These are phyloP conservation scores for Apiospora marii DNA, from an alignment of 2,329 filamentous ascomycete genomes.

Conservation along the genomic window DNA sequence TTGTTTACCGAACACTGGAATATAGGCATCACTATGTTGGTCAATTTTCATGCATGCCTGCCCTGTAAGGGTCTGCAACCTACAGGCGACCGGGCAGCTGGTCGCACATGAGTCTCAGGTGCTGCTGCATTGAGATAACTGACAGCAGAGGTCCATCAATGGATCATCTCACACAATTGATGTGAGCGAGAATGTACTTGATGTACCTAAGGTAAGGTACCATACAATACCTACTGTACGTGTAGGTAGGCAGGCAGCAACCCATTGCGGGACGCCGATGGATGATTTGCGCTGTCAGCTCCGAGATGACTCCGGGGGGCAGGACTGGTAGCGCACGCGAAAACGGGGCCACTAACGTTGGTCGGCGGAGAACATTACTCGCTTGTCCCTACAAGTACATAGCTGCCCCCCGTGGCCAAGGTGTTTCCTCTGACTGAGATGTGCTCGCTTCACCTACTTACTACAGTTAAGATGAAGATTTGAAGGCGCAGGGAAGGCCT, in stretches of 20 bases:
- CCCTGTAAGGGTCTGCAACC: conserved; percentile 4
- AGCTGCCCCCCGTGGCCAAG: neutral
- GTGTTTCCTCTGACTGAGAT: neutral
- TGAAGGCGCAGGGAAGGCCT: neutral
- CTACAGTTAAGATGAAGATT: neutral
- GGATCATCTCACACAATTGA: too few species aligned
- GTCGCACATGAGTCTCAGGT: neutral
- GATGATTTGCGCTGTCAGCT: conserved; percentile 14
- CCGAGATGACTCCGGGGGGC: neutral
- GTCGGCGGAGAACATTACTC: conserved; percentile 9
- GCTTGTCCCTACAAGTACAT: neutral
- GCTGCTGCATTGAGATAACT: neutral
- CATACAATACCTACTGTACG: neutral
- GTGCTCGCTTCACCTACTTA: neutral
- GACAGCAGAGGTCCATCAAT: too few species aligned
- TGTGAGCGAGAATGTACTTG: neutral
- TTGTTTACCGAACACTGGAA: neutral
- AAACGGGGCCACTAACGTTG: conserved; percentile 7
- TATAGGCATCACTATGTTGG: neutral
- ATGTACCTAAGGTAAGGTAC: neutral
- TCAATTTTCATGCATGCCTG: neutral
- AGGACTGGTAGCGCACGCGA: neutral
- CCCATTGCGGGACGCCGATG: neutral
- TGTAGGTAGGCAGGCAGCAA: too few species aligned
- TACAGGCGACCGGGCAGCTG: neutral